Percentiles rank a stretch among this genome's conserved stretches.
These are phyloP conservation scores for Cryptococcus sp. DNA, from an alignment of 1,284 basidiomycete genomes.

Conservation along the genomic window DNA sequence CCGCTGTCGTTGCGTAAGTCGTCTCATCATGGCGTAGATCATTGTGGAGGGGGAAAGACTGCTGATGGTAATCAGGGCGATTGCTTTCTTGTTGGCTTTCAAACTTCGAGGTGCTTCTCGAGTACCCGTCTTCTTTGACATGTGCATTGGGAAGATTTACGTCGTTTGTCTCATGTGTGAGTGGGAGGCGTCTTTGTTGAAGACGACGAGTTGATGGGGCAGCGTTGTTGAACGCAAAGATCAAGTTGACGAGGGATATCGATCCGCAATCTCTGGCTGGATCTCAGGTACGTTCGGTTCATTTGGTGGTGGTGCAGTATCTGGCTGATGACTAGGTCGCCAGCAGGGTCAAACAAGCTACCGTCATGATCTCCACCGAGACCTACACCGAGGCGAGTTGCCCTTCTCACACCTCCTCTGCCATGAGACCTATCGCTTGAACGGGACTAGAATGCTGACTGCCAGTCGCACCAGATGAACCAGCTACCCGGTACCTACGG, in stretches of 20 bases:
- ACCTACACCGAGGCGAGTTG: slow-evolving; percentile 4
- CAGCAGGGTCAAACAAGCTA: background rate
- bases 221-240: slow-evolving; percentile 5
- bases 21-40: background rate
- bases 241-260: slow-evolving; percentile 3
- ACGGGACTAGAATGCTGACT: background rate
- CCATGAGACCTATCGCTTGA: background rate
- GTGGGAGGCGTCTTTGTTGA: background rate
- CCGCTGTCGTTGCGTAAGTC: slow-evolving; percentile 1
- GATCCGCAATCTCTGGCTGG: background rate
- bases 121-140: slow-evolving; percentile 1
- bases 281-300: no score
- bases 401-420: no score
- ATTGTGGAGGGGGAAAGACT: no score
- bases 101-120: background rate
- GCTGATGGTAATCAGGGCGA: background rate
- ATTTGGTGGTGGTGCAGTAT: no score
- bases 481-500: background rate
- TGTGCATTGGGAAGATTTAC: slow-evolving; percentile 3
- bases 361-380: slow-evolving; percentile 7
- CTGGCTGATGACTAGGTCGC: background rate
- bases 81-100: slow-evolving; percentile 1
- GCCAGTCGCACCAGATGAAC: background rate
- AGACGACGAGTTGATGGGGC: background rate
- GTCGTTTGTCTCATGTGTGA: slow-evolving; percentile 5